A percentile compares a stretch with the other conserved stretches of the same genome.
These are phyloP conservation scores for Leccinellum rugosiceps DNA, from an alignment of 768 basidiomycete species.

Conservation along the genomic window DNA sequence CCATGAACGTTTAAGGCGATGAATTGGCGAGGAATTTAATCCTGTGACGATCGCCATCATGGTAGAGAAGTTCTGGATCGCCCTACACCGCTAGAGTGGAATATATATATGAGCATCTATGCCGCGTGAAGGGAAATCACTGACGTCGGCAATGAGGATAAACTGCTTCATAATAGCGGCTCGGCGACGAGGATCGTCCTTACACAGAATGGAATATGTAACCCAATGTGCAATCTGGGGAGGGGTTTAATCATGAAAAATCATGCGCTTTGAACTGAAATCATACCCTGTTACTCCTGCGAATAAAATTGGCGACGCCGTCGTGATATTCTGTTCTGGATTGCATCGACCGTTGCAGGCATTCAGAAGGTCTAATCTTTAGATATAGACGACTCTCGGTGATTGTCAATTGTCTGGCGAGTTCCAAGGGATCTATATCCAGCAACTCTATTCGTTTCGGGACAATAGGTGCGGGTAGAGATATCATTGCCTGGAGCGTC, in stretches of 20 bases:
- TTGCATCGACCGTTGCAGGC: constrained; percentile 53
- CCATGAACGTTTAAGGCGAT: constrained; percentile 63
- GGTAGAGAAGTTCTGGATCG: constrained; percentile 63
- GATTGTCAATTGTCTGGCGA: constrained; percentile 67
- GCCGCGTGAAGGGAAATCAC: constrained; percentile 14
- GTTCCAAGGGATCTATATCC: constrained; percentile 61
- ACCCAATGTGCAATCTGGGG: constrained; percentile 59
- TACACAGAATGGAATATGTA: constrained; percentile 50
- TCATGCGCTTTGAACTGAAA: neutral
- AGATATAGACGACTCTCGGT: constrained; percentile 58
- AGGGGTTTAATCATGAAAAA: neutral
- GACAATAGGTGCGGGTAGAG: constrained; percentile 50
- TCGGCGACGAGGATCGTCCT: constrained; percentile 57
- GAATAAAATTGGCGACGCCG: constrained; percentile 57
- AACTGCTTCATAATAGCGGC: constrained; percentile 64
- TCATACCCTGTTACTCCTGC: constrained; percentile 51
- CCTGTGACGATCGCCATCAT: constrained; percentile 69
- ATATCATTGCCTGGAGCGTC: constrained; percentile 33
- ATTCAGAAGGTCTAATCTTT: constrained; percentile 59
- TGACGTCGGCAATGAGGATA: constrained; percentile 60
- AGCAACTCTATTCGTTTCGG: constrained; percentile 48
- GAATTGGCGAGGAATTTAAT: constrained; percentile 62
- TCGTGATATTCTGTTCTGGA: constrained; percentile 41
- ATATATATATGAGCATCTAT: neutral
- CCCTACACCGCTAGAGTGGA: constrained; percentile 50